Base-by-base conservation (phyloP, 768 basidiomycete genomes). In the Tulasnella sp. region DNA sequence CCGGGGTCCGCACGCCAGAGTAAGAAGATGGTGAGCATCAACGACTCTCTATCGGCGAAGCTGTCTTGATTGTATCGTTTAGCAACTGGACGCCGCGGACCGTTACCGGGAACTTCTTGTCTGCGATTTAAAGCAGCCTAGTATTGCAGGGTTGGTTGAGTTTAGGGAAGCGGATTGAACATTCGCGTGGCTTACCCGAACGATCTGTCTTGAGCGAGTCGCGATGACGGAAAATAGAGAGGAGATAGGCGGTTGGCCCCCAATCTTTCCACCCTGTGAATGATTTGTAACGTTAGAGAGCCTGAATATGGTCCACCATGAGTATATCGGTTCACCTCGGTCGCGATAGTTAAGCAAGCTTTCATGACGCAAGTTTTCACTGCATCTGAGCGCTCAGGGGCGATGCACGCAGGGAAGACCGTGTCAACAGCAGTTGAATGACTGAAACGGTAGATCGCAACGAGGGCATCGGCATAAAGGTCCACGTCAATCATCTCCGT, bases 291-390 rank as follows among this genome's bases (percentile, higher is more conserved):
- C 24, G 50, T 79, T 22, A 72, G 46, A 22, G 22, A 72, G 37
- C 81, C 31, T n/a, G 77, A 37, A 72, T 78, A 41, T 24, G 37
- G 41, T 69, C 2, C 34, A 22, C 37, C 34, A 11, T 60, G 48
- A 37, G 12, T 40, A 76, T 22, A 77, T 7, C 16, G 11, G 83
- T 86, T 80, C 83, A 92, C 93, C 87, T 96, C 94, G 77, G 90
- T 88, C 9, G 89, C 87, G 44, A 96, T 84, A 0, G 91, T 93
- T 58, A 94, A 85, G 82, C 90, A 92, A 2, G 95, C 94, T 81
- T 92, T 91, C 78, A 96, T 88, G 2, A 89, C 95, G 80, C 91
- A 90, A 16, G 93, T 90, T 87, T 96, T 96, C 82, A 94, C 90
- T 1, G 93, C 92, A 37, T 95, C 93, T 0, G 94, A 93, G 42